phyloP scores from a whole-genome alignment of 257 asterid genomes.

The Ocimum tenuiflorum region DNA sequence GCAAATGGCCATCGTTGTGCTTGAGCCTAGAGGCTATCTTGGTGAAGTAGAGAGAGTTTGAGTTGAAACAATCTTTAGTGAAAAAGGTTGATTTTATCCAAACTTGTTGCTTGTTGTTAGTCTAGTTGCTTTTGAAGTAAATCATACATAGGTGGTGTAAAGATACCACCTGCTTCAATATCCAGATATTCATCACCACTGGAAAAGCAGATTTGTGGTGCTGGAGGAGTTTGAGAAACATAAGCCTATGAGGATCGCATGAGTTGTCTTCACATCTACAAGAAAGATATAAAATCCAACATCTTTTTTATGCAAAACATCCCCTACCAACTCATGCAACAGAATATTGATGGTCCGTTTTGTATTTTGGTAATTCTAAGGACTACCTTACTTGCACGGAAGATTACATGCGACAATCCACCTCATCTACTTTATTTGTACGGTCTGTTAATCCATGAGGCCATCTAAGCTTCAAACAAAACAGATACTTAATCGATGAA shows the following conservation, averaged over 20 bases:
- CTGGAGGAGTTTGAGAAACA: conserved; percentile 7
- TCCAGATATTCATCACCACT: not conserved
- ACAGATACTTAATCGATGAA: no score
- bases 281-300: no score
- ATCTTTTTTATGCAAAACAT: not conserved
- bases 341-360: not conserved
- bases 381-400: no score
- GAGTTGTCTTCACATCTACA: conserved; percentile 6
- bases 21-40: no score
- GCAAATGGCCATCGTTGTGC: not conserved
- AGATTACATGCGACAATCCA: no score
- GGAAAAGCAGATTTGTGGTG: not conserved
- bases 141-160: not conserved
- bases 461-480: no score
- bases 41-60: no score
- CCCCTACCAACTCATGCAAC: not conserved
- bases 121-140: not conserved
- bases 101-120: not conserved
- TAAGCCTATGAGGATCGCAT: conserved; percentile 18
- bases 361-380: not conserved
- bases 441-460: no score
- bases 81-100: not conserved
- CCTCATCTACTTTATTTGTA: not conserved
- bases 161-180: not conserved
- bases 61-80: not conserved